A percentile compares a stretch with the other conserved stretches of the same genome.
Conservation (phyloP, 352 stramenopile species). For the Phytophthora litchii region DNA sequence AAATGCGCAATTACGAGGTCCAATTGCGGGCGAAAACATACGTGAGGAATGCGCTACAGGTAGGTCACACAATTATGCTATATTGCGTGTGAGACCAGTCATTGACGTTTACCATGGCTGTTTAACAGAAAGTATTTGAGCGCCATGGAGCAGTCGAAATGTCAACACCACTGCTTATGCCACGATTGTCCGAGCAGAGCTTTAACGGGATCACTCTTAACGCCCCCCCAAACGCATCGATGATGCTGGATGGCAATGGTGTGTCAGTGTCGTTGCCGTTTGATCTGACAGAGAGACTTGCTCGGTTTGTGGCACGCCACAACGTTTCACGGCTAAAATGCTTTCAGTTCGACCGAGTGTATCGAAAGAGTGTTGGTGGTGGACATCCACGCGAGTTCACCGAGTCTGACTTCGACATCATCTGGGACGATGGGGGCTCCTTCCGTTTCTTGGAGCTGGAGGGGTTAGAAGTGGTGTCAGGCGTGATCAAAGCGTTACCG, state of each 20-base stretch:
- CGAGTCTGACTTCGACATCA: constrained; percentile 85
- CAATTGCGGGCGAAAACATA: constrained; percentile 71
- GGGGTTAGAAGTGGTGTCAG: constrained; percentile 74
- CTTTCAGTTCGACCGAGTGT: constrained; percentile 88
- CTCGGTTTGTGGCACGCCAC: constrained; percentile 80
- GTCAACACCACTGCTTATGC: constrained; percentile 81
- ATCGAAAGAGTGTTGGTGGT: constrained; percentile 72
- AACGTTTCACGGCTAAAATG: constrained; percentile 84
- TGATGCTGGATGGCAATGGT: constrained; percentile 74
- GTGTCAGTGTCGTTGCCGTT: constrained; percentile 86
- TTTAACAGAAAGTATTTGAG: constrained; percentile 81
- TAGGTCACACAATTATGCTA: constrained; percentile 21
- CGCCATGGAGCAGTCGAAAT: constrained; percentile 82
- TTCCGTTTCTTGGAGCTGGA: constrained; percentile 83
- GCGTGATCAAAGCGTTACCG: constrained; percentile 71
- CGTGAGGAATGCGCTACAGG: constrained; percentile 71
- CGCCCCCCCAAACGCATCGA: constrained; percentile 61
- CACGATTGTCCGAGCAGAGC: constrained; percentile 61
- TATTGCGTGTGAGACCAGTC: constrained; percentile 3
- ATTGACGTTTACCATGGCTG: constrained; percentile 5
- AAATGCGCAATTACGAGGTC: constrained; percentile 69
- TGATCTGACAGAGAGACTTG: constrained; percentile 83
- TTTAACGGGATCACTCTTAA: constrained; percentile 69
- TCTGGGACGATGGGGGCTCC: constrained; percentile 75
- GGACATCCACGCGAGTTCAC: constrained; percentile 84